Evolutionary conservation across 2,329 filamentous ascomycete genomes (phyloP).

Genomic region (Arthrobotrys sinensis): DNA sequence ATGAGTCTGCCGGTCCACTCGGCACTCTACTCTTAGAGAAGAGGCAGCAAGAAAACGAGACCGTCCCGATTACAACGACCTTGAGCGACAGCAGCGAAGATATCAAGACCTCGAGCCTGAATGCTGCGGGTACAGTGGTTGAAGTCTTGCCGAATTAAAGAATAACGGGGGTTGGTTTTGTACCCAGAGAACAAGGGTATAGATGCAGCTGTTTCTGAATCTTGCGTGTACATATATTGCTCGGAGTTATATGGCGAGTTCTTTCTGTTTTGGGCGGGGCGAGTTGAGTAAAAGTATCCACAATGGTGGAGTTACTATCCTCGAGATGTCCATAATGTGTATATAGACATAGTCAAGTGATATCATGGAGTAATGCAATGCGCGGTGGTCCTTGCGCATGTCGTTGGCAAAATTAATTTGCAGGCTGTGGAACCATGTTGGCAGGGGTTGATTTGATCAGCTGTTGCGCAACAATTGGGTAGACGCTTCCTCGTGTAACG

Average conservation of each 20-base stretch:
- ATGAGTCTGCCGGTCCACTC: slow-evolving; percentile 72
- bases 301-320: background rate
- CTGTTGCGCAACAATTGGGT: slow-evolving; percentile 1
- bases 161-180: too few species aligned
- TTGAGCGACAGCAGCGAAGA: slow-evolving; percentile 32
- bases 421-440: slow-evolving; percentile 5
- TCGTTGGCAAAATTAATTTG: background rate
- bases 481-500: slow-evolving; percentile 7
- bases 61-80: slow-evolving; percentile 44
- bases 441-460: background rate
- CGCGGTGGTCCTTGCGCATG: slow-evolving; percentile 3
- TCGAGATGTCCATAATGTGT: background rate
- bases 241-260: slow-evolving; percentile 36
- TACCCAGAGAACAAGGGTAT: too few species aligned
- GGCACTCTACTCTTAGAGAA: slow-evolving; percentile 72
- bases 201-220: background rate
- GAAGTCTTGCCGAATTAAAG: slow-evolving; percentile 37
- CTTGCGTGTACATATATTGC: background rate
- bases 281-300: too few species aligned
- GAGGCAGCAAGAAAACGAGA: slow-evolving; percentile 49
- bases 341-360: background rate
- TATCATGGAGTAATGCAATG: slow-evolving; percentile 11
- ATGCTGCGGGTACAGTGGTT: slow-evolving; percentile 14
- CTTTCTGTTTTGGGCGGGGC: slow-evolving; percentile 3
- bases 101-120: slow-evolving; percentile 18